Conservation (phyloP, 148 eudicot species). For the Chenopodium formosanum region DNA sequence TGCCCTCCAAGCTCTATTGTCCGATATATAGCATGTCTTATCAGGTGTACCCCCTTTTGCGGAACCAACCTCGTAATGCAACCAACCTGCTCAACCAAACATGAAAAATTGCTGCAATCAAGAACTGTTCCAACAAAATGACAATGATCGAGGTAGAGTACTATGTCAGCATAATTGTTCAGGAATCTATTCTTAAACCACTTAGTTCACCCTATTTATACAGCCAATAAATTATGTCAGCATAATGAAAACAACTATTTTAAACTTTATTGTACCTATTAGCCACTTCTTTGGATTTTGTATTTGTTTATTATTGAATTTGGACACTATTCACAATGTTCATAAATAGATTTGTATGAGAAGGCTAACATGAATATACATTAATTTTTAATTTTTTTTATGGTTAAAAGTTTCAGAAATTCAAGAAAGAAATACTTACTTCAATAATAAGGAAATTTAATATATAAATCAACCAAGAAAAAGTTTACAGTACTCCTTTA, state of each 20-base stretch:
- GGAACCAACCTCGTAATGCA: conserved; percentile 96
- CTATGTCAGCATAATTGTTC: background rate
- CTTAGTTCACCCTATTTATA: background rate
- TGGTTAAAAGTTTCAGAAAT: background rate
- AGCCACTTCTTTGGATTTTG: too few relatives aligned
- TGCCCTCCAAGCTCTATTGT: conserved; percentile 87
- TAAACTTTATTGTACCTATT: too few relatives aligned
- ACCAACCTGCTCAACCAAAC: conserved; percentile 57
- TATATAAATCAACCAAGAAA: too few relatives aligned
- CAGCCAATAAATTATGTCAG: background rate
- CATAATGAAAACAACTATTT: background rate
- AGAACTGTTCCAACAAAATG: background rate
- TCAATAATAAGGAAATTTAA: too few relatives aligned
- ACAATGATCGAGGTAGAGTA: background rate
- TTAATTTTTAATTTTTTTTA: background rate
- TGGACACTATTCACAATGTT: background rate
- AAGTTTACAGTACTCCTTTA: too few relatives aligned
- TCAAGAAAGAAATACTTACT: background rate
- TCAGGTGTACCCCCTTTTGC: conserved; percentile 95
- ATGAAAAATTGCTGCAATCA: conserved; percentile 1
- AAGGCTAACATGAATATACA: background rate
- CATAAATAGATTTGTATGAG: background rate
- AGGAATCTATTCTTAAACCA: background rate
- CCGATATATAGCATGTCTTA: conserved; percentile 87
- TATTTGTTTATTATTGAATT: too few relatives aligned